A percentile compares a stretch with the other conserved stretches of the same genome.
Evolutionary conservation across 2,329 filamentous ascomycete genomes (phyloP).

Genomic region (Pseudogymnoascus sp.): DNA sequence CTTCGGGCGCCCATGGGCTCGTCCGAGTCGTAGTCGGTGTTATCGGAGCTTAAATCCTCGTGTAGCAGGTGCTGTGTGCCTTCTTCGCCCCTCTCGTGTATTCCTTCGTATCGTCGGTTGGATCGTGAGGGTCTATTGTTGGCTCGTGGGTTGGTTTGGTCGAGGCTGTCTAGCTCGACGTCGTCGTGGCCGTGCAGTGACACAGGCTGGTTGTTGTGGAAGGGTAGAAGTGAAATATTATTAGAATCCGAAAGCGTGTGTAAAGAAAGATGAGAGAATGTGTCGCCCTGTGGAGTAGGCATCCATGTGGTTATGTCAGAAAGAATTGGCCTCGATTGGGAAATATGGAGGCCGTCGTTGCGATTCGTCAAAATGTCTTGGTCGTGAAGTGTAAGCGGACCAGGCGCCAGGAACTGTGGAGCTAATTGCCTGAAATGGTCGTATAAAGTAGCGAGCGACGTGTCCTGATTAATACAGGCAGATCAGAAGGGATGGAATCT

Average conservation of each 20-base stretch:
- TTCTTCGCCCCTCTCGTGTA: slow-evolving; percentile 15
- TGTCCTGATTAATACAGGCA: neutral
- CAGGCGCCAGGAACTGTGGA: slow-evolving; percentile 10
- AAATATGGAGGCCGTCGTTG: slow-evolving; percentile 11
- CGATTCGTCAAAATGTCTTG: slow-evolving; percentile 4
- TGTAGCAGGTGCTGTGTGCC: slow-evolving; percentile 25
- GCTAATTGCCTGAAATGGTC: slow-evolving; percentile 11
- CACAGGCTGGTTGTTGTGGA: neutral
- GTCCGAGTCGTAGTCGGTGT: slow-evolving; percentile 22
- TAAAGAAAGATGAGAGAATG: slow-evolving; percentile 29
- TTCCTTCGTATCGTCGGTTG: neutral
- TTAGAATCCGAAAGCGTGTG: slow-evolving; percentile 1
- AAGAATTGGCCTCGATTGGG: slow-evolving; percentile 4
- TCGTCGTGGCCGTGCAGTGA: slow-evolving; percentile 1
- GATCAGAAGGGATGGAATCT: neutral
- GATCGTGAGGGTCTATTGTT: slow-evolving; percentile 13
- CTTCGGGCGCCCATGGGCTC: slow-evolving; percentile 29
- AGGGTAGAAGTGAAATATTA: slow-evolving; percentile 11
- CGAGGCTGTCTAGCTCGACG: neutral
- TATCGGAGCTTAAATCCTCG: slow-evolving; percentile 23
- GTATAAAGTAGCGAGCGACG: slow-evolving; percentile 2
- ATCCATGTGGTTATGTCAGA: slow-evolving; percentile 34
- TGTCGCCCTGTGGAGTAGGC: slow-evolving; percentile 35
- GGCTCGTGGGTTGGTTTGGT: neutral
- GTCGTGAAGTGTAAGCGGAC: slow-evolving; percentile 7